A percentile compares a stretch with the other conserved stretches of the same genome.
Conservation (phyloP, 2,329 filamentous ascomycete genomes). For the Penicillium sp. region DNA sequence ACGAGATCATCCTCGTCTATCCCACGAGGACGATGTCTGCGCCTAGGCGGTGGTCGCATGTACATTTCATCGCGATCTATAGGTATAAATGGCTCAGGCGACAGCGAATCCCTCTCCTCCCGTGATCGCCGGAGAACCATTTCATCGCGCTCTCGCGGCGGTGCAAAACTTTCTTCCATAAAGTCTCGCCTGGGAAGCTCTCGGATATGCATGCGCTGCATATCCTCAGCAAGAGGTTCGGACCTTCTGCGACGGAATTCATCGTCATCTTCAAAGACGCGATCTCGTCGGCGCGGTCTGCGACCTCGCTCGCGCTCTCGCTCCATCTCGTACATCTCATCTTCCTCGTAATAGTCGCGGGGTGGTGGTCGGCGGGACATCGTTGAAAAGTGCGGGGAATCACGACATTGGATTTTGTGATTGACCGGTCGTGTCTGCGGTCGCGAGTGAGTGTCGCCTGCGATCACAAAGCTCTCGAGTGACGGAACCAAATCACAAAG, state of each 20-base stretch:
- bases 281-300: conserved; percentile 28
- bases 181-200: conserved; percentile 38
- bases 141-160: conserved; percentile 30
- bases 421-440: neutral
- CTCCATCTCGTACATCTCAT: conserved; percentile 27
- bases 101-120: conserved; percentile 20
- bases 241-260: conserved; percentile 29
- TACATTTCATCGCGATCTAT: conserved; percentile 18
- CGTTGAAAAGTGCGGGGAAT: conserved; percentile 1
- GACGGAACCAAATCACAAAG: neutral
- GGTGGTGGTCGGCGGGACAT: conserved; percentile 35
- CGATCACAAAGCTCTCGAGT: neutral
- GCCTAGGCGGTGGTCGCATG: conserved; percentile 2
- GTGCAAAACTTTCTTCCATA: conserved; percentile 34
- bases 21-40: conserved; percentile 17
- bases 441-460: neutral
- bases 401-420: neutral
- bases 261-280: conserved; percentile 29
- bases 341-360: conserved; percentile 33
- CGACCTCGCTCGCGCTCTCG: conserved; percentile 28
- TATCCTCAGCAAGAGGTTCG: conserved; percentile 47
- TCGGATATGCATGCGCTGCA: conserved; percentile 42
- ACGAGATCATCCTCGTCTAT: conserved; percentile 33
- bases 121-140: conserved; percentile 32
- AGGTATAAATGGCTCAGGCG: neutral